Evolutionary conservation across 2,329 filamentous ascomycete genomes (phyloP), one percentile per base, ranked within the genome.

Genomic region (Scedosporium apiospermum): DNA sequence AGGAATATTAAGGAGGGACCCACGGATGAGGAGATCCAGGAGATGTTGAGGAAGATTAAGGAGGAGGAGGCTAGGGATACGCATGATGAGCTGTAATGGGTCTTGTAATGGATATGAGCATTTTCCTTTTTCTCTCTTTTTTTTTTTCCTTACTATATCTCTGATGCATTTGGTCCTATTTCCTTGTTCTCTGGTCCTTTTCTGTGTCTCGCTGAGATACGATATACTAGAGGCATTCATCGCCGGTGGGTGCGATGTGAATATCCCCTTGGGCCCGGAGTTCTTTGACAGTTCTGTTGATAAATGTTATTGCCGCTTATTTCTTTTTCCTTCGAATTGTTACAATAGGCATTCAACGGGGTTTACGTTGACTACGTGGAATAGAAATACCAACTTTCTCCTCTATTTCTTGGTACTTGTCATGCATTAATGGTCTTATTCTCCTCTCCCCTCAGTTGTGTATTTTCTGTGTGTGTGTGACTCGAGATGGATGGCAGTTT

Each of bases 21-120:
- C 23, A 76, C 73, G 42, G 72, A 76, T 49, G 79, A 80, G 67
- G 74, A 81, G 68, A 78, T 83, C 63, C 77, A 85, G 68, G 78
- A 81, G 68, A 80, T 85, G 61, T 65, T 75, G 61, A 71, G 72
- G 63, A 71, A 74, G 66, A 67, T 73, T 23, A 69, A 71, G 65
- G 69, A 71, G 62, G 67, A 71, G 67, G 66, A 71, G 64, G 69
- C 69, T 42, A 66, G 70, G 57, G 67, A 68, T 60, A 67, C 71
- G 38, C 65, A 70, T 59, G 67, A 69, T 69, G 65, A 71, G 60
- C 66, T 63, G 63, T 64, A 65, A 63, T 5, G 9, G 49, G 49
- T 21, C 6, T 53, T 53, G 49, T 53, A 21, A 53, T 21, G 49
- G 21, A 53, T 53, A 53, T 26, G 18, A 21, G n/a, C 49, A 12